A percentile compares a stretch with the other conserved stretches of the same genome.
phyloP scores from a whole-genome alignment of 495 filamentous ascomycete species.

The Talaromyces thailandensis region DNA sequence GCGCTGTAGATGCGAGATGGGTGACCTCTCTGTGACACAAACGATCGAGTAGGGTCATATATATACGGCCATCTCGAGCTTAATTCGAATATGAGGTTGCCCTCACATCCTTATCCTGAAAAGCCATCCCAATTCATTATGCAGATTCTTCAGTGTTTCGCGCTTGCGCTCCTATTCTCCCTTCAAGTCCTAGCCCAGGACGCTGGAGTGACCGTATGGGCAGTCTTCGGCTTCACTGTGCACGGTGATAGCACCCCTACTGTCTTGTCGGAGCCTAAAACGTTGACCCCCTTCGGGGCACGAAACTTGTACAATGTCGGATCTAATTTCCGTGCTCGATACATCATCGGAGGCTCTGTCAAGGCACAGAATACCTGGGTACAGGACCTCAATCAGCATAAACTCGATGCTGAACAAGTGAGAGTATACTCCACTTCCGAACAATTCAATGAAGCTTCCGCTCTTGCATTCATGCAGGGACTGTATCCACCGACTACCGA shows the following conservation, averaged over 20 bases:
- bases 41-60: neutral
- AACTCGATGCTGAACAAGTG: conserved; percentile 38
- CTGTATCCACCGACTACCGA: conserved; percentile 61
- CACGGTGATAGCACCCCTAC: conserved; percentile 69
- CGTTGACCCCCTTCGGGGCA: conserved; percentile 61
- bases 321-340: conserved; percentile 48
- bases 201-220: conserved; percentile 49
- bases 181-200: conserved; percentile 14
- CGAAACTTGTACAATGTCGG: conserved; percentile 56
- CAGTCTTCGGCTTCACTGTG: conserved; percentile 60
- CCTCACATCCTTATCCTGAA: neutral
- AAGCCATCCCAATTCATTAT: neutral
- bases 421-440: conserved; percentile 36
- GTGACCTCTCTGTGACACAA: conserved; percentile 5
- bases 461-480: conserved; percentile 70
- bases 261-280: conserved; percentile 32
- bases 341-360: conserved; percentile 27
- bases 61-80: neutral
- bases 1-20: neutral
- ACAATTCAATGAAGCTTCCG: conserved; percentile 47
- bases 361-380: conserved; percentile 27
- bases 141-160: neutral
- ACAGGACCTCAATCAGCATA: conserved; percentile 28
- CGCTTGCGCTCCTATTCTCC: neutral
- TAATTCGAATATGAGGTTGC: neutral